These are phyloP conservation scores for Plectosphaerella cucumerina DNA, from an alignment of 2,329 filamentous ascomycete genomes.

Conservation along the genomic window DNA sequence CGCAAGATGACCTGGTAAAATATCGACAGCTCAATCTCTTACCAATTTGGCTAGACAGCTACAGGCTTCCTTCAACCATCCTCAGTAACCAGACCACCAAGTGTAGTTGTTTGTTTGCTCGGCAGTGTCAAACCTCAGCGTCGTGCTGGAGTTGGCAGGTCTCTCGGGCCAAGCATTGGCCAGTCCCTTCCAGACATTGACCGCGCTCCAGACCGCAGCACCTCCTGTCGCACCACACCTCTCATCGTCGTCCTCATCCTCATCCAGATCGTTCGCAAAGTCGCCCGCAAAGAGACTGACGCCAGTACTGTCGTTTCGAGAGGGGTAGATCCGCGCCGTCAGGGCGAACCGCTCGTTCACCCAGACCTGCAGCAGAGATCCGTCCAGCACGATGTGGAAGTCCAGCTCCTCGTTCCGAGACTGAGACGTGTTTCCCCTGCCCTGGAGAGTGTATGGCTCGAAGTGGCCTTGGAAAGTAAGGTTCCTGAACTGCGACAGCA, in stretches of 20 bases:
- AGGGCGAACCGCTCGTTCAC: constrained; percentile 13
- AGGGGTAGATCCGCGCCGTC: constrained; percentile 13
- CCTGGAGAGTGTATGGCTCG: constrained; percentile 7
- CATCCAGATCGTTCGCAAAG: not conserved
- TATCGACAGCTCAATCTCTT: no score
- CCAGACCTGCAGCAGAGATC: constrained; percentile 13
- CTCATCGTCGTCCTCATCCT: not conserved
- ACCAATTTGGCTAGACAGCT: no score
- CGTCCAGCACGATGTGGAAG: constrained; percentile 11
- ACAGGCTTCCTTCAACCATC: not conserved
- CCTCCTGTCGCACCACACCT: not conserved
- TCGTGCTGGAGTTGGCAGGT: constrained; percentile 8
- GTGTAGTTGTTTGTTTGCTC: constrained; percentile 12
- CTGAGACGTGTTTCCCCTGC: not conserved
- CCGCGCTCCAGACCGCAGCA: constrained; percentile 7
- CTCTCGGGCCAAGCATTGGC: constrained; percentile 12
- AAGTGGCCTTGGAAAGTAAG: constrained; percentile 10
- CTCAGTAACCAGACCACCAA: constrained; percentile 10
- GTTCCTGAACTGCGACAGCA: constrained; percentile 13
- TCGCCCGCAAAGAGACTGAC: constrained; percentile 11
- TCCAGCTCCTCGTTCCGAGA: constrained; percentile 4
- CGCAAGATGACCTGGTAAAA: no score
- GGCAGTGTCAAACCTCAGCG: constrained; percentile 8
- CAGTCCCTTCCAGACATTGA: constrained; percentile 10
- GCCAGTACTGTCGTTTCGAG: constrained; percentile 12